A percentile compares a stretch with the other conserved stretches of the same genome.
Conservation (phyloP, 176 grass and related monocot species). For the Oryza glaberrima region DNA sequence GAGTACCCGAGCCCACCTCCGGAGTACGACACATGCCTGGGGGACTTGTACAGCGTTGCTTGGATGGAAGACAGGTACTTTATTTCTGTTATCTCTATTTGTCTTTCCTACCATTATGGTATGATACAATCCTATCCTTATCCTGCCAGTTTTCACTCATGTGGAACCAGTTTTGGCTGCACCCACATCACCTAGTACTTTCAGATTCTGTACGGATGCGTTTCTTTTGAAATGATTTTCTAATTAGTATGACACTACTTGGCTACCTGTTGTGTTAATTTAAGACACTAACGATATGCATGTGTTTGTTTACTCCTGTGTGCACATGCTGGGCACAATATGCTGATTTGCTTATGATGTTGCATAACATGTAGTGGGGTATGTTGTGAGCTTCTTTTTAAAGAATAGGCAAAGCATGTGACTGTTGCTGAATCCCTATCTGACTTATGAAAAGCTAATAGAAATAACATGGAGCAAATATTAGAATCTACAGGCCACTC, state of each 20-base stretch:
- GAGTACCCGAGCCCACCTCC: conserved; percentile 64
- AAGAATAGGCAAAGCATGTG: conserved; percentile 9
- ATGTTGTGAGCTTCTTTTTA: not conserved
- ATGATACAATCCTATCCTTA: conserved; percentile 24
- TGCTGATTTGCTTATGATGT: conserved; percentile 9
- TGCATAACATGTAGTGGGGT: conserved; percentile 16
- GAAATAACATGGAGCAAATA: not conserved
- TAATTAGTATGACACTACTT: conserved; percentile 28
- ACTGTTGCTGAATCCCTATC: not conserved
- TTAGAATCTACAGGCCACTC: not conserved
- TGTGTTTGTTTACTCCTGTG: conserved; percentile 40
- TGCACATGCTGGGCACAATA: conserved; percentile 27
- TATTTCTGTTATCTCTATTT: not conserved
- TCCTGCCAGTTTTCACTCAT: conserved; percentile 8
- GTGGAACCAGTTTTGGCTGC: conserved; percentile 1
- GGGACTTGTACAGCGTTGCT: conserved; percentile 87
- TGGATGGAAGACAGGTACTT: conserved; percentile 99
- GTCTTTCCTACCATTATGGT: not conserved
- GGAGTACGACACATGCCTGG: conserved; percentile 91
- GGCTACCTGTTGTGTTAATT: not conserved
- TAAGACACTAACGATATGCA: conserved; percentile 13
- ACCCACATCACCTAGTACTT: conserved; percentile 30
- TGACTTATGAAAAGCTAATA: not conserved
- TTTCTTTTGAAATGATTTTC: conserved; percentile 30
- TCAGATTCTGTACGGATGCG: not conserved